Conservation (phyloP, 176 grass and related monocot species). For the Neostapfia colusana region DNA sequence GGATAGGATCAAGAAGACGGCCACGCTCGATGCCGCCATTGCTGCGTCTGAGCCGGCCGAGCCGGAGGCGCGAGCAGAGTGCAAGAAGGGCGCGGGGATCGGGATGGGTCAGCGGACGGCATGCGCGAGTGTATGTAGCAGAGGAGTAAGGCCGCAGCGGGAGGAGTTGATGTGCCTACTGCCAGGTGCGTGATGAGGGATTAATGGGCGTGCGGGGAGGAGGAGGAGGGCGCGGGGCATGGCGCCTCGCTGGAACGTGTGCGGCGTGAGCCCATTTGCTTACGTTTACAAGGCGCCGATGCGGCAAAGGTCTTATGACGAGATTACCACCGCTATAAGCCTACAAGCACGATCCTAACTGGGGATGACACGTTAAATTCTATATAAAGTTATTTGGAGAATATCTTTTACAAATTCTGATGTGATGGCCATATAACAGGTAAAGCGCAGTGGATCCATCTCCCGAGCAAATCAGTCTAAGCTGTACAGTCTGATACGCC, state of each 20-base stretch:
- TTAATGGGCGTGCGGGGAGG: slow-evolving; percentile 24
- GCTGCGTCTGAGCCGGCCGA: neutral
- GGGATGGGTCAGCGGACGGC: neutral
- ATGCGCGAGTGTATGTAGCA: slow-evolving; percentile 27
- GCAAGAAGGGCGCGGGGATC: neutral
- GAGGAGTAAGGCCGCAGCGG: neutral
- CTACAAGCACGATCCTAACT: too few relatives aligned
- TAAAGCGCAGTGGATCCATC: too few relatives aligned
- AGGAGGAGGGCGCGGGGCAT: slow-evolving; percentile 19
- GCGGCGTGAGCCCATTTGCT: slow-evolving; percentile 49
- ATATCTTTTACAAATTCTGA: too few relatives aligned
- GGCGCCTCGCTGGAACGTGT: slow-evolving; percentile 33
- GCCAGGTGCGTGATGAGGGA: slow-evolving; percentile 48
- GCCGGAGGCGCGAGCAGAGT: neutral
- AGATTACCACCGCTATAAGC: too few relatives aligned
- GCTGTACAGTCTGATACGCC: too few relatives aligned
- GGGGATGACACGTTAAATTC: too few relatives aligned
- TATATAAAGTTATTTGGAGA: too few relatives aligned
- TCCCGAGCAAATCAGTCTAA: too few relatives aligned
- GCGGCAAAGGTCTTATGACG: too few relatives aligned
- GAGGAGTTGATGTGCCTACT: slow-evolving; percentile 47
- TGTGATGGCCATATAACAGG: too few relatives aligned
- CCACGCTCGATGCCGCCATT: slow-evolving; percentile 35
- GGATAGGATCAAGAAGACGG: slow-evolving; percentile 36
- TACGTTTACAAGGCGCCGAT: neutral